Base-by-base conservation (phyloP, 1,139 yeast species). In the Sporopachydermia cereana region DNA sequence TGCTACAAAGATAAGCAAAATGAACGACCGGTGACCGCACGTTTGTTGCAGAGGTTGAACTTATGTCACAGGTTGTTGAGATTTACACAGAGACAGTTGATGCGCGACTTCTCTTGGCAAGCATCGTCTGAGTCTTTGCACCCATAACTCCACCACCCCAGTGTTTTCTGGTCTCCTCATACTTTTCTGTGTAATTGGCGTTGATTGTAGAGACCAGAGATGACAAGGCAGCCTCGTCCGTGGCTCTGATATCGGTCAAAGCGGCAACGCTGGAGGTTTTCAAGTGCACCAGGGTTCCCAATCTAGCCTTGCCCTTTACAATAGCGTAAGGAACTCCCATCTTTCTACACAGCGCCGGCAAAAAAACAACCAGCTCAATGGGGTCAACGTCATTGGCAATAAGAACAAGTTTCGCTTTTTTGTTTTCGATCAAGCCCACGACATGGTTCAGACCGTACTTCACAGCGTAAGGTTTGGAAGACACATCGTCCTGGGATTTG, bases 141-240 rank as follows among this genome's bases (percentile, higher is more conserved):
- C 89, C 89, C 74, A 82, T 71, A 67, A 79, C 63, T 78, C 89
- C 89, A 73, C 91, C 91, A 78, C 89, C 89, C 91, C 91, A 82
- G 79, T 82, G 89, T 74, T 77, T 81, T 77, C 82, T 81, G 66
- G 71, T 66, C 58, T 81, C 89, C 60, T 81, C 89, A 77, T 77
- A 82, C 68, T 81, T 81, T 60, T 79, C 86, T 60, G 71, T 65
- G 67, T 76, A 81, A 82, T 80, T 80, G 51, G 84, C 76, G 67
- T 81, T 76, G 64, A 81, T 73, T 60, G 89, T 76, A 49, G 88
- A 77, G 56, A 81, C 72, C 64, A 80, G 74, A 68, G 81, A 79
- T 57, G 89, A 80, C 62, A 82, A 75, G 61, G 79, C 82, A 62
- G 86, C 75, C 69, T 82, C 88, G 63, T 82, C 89, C 66, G 79